These are phyloP conservation scores for Acanthamoeba lenticulata DNA, from an alignment of 208 protist species.

Conservation along the genomic window DNA sequence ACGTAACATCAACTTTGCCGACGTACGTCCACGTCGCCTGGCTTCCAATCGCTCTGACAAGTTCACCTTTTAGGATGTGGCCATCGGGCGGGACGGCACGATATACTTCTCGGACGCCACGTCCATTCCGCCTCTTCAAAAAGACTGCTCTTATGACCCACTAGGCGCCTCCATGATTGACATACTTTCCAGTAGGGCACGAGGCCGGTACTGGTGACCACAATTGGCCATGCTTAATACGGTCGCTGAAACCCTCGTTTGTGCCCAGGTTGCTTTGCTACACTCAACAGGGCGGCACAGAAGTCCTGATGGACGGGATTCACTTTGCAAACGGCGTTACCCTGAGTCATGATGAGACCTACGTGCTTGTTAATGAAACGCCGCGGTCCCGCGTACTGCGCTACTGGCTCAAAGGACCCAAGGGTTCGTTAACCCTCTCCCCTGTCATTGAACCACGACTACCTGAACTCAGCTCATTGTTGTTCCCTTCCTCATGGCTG, in stretches of 20 bases:
- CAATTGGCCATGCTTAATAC: neutral
- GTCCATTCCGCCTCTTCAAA: neutral
- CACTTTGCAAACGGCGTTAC: slow-evolving; percentile 31
- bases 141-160: neutral
- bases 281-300: neutral
- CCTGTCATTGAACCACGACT: neutral
- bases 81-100: neutral
- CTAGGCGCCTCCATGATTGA: neutral
- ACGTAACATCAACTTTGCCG: slow-evolving; percentile 11
- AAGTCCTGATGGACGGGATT: slow-evolving; percentile 7
- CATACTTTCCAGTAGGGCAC: neutral
- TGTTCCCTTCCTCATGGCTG: neutral
- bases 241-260: neutral
- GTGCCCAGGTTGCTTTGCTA: neutral
- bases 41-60: neutral
- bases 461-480: neutral
- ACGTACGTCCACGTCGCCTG: neutral
- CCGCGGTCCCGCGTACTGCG: neutral
- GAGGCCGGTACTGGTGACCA: neutral
- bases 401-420: slow-evolving; percentile 25
- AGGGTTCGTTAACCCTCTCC: neutral
- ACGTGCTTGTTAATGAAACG: neutral
- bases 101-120: slow-evolving; percentile 53
- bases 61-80: slow-evolving; percentile 12
- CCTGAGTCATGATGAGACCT: neutral